Conservation (phyloP, 2,329 filamentous ascomycete genomes). For the Arthrobotrys pseudoclavata region DNA sequence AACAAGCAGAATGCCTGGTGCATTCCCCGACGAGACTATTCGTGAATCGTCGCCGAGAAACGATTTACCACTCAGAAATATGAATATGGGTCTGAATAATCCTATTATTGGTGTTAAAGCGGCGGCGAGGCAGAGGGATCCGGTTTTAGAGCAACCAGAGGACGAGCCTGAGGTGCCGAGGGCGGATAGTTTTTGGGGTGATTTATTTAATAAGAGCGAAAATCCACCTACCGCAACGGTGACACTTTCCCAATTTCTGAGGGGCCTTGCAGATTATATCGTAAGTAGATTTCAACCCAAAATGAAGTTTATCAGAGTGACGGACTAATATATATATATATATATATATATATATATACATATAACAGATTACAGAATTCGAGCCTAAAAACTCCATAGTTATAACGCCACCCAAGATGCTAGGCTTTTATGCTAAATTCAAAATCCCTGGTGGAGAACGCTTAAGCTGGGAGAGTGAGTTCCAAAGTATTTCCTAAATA, state of each 20-base stretch:
- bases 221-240: slow-evolving; percentile 61
- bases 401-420: slow-evolving; percentile 62
- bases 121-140: slow-evolving; percentile 51
- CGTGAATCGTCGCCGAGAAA: slow-evolving; percentile 46
- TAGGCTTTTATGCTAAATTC: slow-evolving; percentile 62
- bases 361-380: slow-evolving; percentile 62
- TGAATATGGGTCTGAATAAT: slow-evolving; percentile 23
- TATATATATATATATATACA: too few species aligned
- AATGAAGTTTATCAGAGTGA: neutral
- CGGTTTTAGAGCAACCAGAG: slow-evolving; percentile 48
- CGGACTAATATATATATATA: slow-evolving; percentile 13
- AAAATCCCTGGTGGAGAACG: slow-evolving; percentile 57
- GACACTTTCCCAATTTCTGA: slow-evolving; percentile 60
- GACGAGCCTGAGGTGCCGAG: slow-evolving; percentile 39
- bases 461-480: slow-evolving; percentile 62
- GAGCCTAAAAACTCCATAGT: slow-evolving; percentile 62
- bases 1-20: slow-evolving; percentile 54
- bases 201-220: slow-evolving; percentile 57
- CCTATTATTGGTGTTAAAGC: slow-evolving; percentile 50
- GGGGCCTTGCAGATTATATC: slow-evolving; percentile 63
- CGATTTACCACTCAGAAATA: slow-evolving; percentile 42
- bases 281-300: slow-evolving; percentile 37
- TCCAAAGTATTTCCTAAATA: neutral
- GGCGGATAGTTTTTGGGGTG: slow-evolving; percentile 56
- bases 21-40: slow-evolving; percentile 51